Conservation (phyloP, 257 asterid genomes). For the Solanum pinnatisectum region DNA sequence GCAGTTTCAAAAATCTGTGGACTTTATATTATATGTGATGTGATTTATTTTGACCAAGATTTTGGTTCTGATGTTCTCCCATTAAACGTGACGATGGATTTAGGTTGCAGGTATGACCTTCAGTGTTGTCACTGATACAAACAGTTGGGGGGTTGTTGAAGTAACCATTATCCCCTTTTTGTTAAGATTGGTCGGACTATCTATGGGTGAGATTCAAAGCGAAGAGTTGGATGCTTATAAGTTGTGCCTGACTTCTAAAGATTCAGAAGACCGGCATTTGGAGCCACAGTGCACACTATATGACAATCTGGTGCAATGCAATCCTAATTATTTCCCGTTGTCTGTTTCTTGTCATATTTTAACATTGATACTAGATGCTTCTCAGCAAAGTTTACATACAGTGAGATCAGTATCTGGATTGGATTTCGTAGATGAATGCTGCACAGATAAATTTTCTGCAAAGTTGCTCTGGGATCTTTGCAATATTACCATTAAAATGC, state of each 20-base stretch:
- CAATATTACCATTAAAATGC: constrained; percentile 52
- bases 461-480: constrained; percentile 78
- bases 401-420: constrained; percentile 15
- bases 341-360: constrained; percentile 55
- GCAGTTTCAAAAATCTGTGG: neutral
- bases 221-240: constrained; percentile 37
- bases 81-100: neutral
- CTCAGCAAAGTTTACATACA: constrained; percentile 26
- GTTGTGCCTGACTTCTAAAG: constrained; percentile 33
- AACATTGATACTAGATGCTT: constrained; percentile 45
- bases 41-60: neutral
- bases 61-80: neutral
- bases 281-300: constrained; percentile 13
- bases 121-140: constrained; percentile 49
- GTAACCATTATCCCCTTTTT: constrained; percentile 56
- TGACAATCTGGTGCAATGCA: constrained; percentile 22
- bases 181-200: constrained; percentile 61
- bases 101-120: constrained; percentile 65
- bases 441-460: constrained; percentile 35
- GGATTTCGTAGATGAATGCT: constrained; percentile 18
- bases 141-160: constrained; percentile 68
- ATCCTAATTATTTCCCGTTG: constrained; percentile 41
- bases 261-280: constrained; percentile 15
- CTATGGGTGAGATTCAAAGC: constrained; percentile 54
- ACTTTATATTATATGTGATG: neutral